These are phyloP conservation scores for Malassezia japonica DNA, from an alignment of 1,284 basidiomycete genomes.

Conservation along the genomic window DNA sequence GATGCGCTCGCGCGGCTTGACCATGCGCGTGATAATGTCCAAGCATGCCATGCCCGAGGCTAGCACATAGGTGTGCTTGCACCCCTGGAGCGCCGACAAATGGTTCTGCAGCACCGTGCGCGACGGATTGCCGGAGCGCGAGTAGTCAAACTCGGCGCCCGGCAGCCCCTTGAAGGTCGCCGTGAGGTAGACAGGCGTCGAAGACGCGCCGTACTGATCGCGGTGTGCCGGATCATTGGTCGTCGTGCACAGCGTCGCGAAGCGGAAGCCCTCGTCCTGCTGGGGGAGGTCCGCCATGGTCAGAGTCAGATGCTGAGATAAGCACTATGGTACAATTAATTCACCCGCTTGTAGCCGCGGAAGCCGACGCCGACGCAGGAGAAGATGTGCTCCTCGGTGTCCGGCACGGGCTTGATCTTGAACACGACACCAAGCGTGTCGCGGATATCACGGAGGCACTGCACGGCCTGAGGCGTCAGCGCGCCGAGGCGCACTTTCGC, in stretches of 20 bases:
- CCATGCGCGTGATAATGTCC: constrained; percentile 82
- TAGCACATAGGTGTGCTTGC: constrained; percentile 73
- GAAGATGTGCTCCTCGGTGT: constrained; percentile 23
- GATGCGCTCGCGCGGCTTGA: constrained; percentile 88
- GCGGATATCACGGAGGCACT: constrained; percentile 76
- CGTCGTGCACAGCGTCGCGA: constrained; percentile 79
- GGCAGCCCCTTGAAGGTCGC: constrained; percentile 94
- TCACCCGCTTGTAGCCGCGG: constrained; percentile 32
- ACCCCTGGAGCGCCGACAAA: constrained; percentile 42
- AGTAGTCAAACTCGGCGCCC: constrained; percentile 79
- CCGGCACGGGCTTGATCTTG: constrained; percentile 48
- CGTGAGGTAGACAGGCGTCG: constrained; percentile 93
- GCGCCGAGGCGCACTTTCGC: constrained; percentile 75
- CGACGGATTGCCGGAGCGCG: constrained; percentile 91
- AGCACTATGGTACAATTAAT: constrained; percentile 8
- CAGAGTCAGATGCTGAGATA: not conserved
- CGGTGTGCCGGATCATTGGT: constrained; percentile 75
- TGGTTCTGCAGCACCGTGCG: constrained; percentile 52
- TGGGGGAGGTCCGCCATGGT: constrained; percentile 5
- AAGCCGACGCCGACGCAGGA: constrained; percentile 40
- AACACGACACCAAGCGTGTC: constrained; percentile 65
- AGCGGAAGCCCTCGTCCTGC: constrained; percentile 26
- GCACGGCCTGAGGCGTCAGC: constrained; percentile 65
- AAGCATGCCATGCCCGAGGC: constrained; percentile 96
- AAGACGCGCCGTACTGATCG: constrained; percentile 89